Percentiles rank a stretch among this genome's conserved stretches.
These are phyloP conservation scores for Gypsophila paniculata DNA, from an alignment of 179 eudicot species.

Conservation along the genomic window DNA sequence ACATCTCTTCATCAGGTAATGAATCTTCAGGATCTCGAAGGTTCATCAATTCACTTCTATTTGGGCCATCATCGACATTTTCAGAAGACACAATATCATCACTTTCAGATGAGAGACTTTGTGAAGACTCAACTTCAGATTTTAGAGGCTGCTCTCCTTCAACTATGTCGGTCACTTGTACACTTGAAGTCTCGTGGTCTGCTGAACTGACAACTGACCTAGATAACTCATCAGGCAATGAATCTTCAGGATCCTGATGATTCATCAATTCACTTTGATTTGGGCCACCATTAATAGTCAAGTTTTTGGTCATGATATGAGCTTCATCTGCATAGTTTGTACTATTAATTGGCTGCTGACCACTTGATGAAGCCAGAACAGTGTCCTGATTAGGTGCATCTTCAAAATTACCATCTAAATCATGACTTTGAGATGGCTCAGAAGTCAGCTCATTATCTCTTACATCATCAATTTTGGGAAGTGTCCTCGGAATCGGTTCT, in stretches of 20 bases:
- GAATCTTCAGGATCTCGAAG: conserved; percentile 20
- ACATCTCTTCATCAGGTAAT: conserved; percentile 12
- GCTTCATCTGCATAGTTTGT: conserved; percentile 24
- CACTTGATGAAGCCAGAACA: conserved; percentile 15
- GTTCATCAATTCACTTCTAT: conserved; percentile 16
- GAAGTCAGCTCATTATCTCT: conserved; percentile 17
- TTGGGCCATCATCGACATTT: not conserved
- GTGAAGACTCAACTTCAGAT: conserved; percentile 12
- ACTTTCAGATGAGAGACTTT: conserved; percentile 3
- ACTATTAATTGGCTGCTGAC: conserved; percentile 19
- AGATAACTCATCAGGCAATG: conserved; percentile 12
- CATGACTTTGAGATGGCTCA: conserved; percentile 18
- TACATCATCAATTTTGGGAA: conserved; percentile 16
- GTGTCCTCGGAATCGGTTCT: conserved; percentile 10
- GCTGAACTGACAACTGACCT: conserved; percentile 12
- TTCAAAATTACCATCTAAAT: not conserved
- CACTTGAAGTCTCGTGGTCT: conserved; percentile 6
- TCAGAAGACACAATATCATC: conserved; percentile 11
- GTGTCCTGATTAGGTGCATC: conserved; percentile 16
- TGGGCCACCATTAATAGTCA: conserved; percentile 18
- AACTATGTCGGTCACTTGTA: conserved; percentile 3
- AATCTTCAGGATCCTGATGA: conserved; percentile 18
- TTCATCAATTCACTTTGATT: conserved; percentile 18
- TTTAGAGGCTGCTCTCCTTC: conserved; percentile 17
- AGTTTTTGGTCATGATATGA: conserved; percentile 12